Evolutionary conservation across 768 basidiomycete species (phyloP), one percentile per base, ranked within the genome.

Genomic region (Podaxis pistillaris): DNA sequence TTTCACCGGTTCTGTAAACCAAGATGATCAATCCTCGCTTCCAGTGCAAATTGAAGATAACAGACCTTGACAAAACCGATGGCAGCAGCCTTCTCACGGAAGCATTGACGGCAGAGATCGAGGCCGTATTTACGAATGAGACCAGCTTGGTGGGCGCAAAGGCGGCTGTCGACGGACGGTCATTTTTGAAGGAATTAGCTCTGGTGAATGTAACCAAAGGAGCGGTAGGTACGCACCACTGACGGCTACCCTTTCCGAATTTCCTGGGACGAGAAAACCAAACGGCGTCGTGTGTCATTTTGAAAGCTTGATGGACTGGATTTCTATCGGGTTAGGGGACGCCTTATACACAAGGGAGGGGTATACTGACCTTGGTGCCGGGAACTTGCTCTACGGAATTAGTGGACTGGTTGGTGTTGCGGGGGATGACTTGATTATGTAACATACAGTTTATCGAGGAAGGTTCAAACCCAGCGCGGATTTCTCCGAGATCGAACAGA

Each of bases 231-330:
- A 80, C 88, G 73, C 49, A 50, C 49, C 49, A 97, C 78, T 96
- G 93, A 75, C 95, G 92, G 75, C 88, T 88, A 73, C 95, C 95
- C 81, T 96, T 96, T 75, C 95, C 95, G 81, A 71, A 96, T 79
- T 93, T 96, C 78, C 94, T 87, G 65, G 95, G 95, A 72, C 91
- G 92, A 77, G 93, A 94, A 80, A 94, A 95, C 94, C 95, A 97
- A 80, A 97, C 88, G 71, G 94, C 90, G 85, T 96, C 93, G 93
- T 96, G 95, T 73, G 95, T 95, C 95, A 96, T 94, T 80, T 85
- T 89, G 63, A 60, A 58, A 66, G 66, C 61, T 72, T 68, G 66
- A 63, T 61, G 65, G 65, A 62, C 60, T 66, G 60, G 41, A 26
- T 41, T 26, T 4, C 58, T 26, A 52, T 40, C 55, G 19, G 12